These are phyloP conservation scores for Cercis canadensis DNA, from an alignment of 306 rosid genomes.

Conservation along the genomic window DNA sequence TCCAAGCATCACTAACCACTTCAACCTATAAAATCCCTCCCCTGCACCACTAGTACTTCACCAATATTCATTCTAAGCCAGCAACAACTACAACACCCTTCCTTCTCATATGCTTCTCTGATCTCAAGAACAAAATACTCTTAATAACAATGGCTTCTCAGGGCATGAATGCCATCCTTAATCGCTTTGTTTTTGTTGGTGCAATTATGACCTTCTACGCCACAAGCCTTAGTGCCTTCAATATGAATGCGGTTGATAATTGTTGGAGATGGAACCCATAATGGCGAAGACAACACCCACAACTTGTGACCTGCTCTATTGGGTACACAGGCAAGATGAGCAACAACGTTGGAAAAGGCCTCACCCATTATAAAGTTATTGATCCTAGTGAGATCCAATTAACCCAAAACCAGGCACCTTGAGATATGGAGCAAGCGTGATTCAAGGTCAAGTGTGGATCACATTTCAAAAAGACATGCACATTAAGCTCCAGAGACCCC, in stretches of 20 bases:
- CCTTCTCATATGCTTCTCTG: neutral
- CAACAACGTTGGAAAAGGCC: constrained; percentile 29
- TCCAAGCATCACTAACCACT: neutral
- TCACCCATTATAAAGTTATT: constrained; percentile 41
- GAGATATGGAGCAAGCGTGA: constrained; percentile 43
- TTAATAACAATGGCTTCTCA: constrained; percentile 15
- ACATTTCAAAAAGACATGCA: constrained; percentile 41
- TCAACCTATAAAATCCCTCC: constrained; percentile 20
- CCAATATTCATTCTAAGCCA: neutral
- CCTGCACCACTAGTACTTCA: neutral
- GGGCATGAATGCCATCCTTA: neutral
- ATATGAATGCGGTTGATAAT: constrained; percentile 44
- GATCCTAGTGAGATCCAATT: constrained; percentile 37
- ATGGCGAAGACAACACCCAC: constrained; percentile 34
- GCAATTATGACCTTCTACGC: neutral
- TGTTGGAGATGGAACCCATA: constrained; percentile 42
- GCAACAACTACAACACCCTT: neutral
- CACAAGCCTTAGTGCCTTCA: constrained; percentile 19
- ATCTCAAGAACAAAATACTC: neutral
- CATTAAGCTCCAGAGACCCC: constrained; percentile 33
- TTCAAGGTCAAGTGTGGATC: constrained; percentile 48
- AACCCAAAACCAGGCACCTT: constrained; percentile 34
- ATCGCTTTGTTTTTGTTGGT: constrained; percentile 11
- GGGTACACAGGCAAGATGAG: constrained; percentile 46
- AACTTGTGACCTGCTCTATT: constrained; percentile 38